phyloP scores from a whole-genome alignment of 768 basidiomycete species.

The Naganishia vaughanmartiniae region DNA sequence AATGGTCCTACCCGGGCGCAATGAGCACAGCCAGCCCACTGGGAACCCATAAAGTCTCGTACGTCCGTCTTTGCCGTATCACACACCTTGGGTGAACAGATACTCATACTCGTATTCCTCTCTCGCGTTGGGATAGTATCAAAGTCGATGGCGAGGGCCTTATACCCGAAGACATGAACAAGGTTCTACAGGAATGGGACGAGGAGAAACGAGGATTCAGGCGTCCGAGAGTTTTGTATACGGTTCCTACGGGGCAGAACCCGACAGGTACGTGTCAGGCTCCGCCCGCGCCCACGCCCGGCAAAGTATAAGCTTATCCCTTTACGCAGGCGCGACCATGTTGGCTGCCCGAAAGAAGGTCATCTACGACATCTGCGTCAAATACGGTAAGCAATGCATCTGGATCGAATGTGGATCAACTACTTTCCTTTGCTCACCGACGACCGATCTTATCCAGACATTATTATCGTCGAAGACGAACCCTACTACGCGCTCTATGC shows the following conservation, averaged over 20 bases:
- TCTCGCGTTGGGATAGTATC: constrained; percentile 47
- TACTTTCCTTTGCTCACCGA: too few species aligned
- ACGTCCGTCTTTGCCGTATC: neutral
- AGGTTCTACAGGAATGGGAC: constrained; percentile 67
- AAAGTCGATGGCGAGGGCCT: constrained; percentile 72
- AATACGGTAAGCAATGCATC: constrained; percentile 60
- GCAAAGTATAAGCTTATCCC: neutral
- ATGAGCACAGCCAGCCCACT: constrained; percentile 44
- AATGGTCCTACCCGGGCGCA: constrained; percentile 68
- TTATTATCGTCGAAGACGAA: constrained; percentile 80
- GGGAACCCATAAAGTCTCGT: constrained; percentile 38
- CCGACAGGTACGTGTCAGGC: constrained; percentile 58
- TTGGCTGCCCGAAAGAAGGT: constrained; percentile 64
- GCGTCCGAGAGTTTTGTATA: constrained; percentile 55
- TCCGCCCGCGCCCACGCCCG: neutral
- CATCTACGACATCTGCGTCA: constrained; percentile 77
- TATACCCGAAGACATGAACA: constrained; percentile 62
- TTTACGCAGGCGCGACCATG: constrained; percentile 61
- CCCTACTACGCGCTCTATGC: constrained; percentile 76
- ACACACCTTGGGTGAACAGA: neutral
- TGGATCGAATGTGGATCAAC: neutral
- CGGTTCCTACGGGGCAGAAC: constrained; percentile 78
- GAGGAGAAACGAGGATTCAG: constrained; percentile 59
- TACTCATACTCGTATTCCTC: neutral
- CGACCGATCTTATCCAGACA: constrained; percentile 53